phyloP scores from a whole-genome alignment of 225 moss, liverwort and hornwort species.

The Physcomitrium patens region DNA sequence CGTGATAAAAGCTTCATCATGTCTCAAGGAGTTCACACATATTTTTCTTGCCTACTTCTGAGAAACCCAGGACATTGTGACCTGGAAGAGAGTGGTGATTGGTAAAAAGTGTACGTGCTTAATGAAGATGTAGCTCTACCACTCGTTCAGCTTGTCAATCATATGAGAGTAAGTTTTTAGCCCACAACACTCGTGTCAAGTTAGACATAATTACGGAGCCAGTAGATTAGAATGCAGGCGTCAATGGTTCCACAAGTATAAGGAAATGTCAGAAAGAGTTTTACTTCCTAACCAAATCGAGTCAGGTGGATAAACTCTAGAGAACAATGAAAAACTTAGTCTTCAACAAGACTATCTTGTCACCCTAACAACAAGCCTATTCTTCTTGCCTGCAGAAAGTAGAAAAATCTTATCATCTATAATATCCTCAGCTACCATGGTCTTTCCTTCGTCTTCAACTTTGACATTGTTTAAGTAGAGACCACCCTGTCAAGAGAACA shows the following conservation, averaged over 20 bases:
- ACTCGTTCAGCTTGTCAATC: no score
- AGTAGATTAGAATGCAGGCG: no score
- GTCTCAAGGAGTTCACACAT: no score
- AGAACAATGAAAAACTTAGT: background rate
- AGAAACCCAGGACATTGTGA: no score
- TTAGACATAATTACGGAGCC: no score
- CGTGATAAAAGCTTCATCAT: no score
- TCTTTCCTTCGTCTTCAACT: constrained; percentile 80
- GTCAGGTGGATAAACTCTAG: constrained; percentile 8
- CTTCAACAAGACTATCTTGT: constrained; percentile 30
- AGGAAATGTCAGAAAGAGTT: background rate
- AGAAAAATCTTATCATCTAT: constrained; percentile 82
- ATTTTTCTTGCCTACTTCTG: no score
- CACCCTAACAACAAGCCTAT: constrained; percentile 78
- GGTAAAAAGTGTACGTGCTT: no score
- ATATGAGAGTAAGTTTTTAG: no score
- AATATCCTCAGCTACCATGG: constrained; percentile 59
- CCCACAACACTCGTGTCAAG: no score
- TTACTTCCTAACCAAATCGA: constrained; percentile 15
- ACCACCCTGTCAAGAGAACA: constrained; percentile 62
- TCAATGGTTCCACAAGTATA: background rate
- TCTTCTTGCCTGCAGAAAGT: constrained; percentile 94
- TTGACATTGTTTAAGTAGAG: constrained; percentile 91
- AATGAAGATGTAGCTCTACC: no score
- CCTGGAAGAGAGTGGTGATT: no score